A percentile compares a stretch with the other conserved stretches of the same genome.
Conservation (phyloP, 345 rosid genomes). For the Aquilaria yunnanensis region DNA sequence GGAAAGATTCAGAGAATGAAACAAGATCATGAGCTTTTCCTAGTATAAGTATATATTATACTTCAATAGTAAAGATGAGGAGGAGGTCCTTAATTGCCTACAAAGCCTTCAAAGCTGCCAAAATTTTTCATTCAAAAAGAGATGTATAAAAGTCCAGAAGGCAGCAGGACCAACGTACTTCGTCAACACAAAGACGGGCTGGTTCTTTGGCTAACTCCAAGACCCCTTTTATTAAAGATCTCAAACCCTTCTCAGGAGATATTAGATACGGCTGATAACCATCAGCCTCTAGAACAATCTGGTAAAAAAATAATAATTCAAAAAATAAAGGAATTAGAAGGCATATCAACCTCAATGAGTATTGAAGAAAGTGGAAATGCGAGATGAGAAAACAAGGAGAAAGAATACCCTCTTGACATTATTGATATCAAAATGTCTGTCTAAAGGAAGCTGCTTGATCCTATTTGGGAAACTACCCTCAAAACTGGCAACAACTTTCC, state of each 20-base stretch:
- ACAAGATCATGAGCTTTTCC: background rate
- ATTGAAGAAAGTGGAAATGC: background rate
- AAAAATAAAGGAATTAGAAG: constrained; percentile 2
- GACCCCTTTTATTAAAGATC: constrained; percentile 70
- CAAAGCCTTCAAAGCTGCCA: background rate
- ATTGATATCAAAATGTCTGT: constrained; percentile 86
- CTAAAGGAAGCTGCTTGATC: constrained; percentile 95
- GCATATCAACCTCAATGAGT: constrained; percentile 1
- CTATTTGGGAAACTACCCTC: constrained; percentile 95
- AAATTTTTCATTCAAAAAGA: background rate
- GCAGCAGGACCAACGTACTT: constrained; percentile 33
- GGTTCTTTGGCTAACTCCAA: constrained; percentile 81
- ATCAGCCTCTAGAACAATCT: constrained; percentile 84
- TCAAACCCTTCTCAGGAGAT: constrained; percentile 80
- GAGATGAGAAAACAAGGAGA: background rate
- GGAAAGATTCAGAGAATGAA: background rate
- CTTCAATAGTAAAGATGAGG: background rate
- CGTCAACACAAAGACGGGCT: constrained; percentile 70
- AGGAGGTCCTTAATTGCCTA: background rate
- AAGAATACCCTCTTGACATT: constrained; percentile 42
- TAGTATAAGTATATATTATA: background rate
- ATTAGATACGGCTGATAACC: constrained; percentile 87
- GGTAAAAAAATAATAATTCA: background rate
- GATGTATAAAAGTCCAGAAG: background rate
- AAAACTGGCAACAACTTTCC: constrained; percentile 97